Conservation (phyloP, 2,329 filamentous ascomycete genomes). For the Scedosporium aurantiacum region DNA sequence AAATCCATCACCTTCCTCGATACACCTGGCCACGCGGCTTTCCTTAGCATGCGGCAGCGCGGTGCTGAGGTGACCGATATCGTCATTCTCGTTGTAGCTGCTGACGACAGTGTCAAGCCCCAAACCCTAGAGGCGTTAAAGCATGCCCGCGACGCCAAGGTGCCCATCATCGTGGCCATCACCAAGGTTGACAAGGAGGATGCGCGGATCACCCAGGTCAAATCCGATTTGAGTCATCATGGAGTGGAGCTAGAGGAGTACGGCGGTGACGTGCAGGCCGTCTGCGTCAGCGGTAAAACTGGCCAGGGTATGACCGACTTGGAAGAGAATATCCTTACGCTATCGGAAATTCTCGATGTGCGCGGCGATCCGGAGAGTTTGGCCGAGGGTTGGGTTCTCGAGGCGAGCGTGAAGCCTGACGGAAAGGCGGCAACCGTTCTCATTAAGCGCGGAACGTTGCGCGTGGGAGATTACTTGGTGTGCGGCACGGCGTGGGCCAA, state of each 20-base stretch:
- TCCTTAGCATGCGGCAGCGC: conserved; percentile 88
- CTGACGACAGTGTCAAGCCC: conserved; percentile 94
- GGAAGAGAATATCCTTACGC: conserved; percentile 77
- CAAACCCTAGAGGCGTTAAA: conserved; percentile 95
- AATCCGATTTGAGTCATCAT: conserved; percentile 71
- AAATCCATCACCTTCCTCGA: conserved; percentile 94
- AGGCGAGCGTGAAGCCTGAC: conserved; percentile 75
- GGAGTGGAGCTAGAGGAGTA: conserved; percentile 90
- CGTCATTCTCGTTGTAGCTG: conserved; percentile 87
- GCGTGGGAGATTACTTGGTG: conserved; percentile 69
- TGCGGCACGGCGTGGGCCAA: conserved; percentile 82
- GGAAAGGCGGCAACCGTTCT: conserved; percentile 84
- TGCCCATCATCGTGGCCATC: conserved; percentile 94
- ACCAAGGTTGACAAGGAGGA: conserved; percentile 93
- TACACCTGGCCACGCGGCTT: conserved; percentile 91
- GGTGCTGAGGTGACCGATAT: conserved; percentile 96
- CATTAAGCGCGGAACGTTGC: conserved; percentile 76
- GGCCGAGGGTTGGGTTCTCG: conserved; percentile 88
- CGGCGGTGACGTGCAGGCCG: conserved; percentile 87
- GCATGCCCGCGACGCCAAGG: conserved; percentile 75
- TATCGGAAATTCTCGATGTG: conserved; percentile 84
- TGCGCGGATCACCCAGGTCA: conserved; percentile 70
- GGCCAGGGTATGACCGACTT: conserved; percentile 83
- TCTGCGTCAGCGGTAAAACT: conserved; percentile 86
- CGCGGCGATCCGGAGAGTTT: conserved; percentile 66